phyloP scores from a whole-genome alignment of 352 stramenopile genomes.

The Globisporangium cederbergense region DNA sequence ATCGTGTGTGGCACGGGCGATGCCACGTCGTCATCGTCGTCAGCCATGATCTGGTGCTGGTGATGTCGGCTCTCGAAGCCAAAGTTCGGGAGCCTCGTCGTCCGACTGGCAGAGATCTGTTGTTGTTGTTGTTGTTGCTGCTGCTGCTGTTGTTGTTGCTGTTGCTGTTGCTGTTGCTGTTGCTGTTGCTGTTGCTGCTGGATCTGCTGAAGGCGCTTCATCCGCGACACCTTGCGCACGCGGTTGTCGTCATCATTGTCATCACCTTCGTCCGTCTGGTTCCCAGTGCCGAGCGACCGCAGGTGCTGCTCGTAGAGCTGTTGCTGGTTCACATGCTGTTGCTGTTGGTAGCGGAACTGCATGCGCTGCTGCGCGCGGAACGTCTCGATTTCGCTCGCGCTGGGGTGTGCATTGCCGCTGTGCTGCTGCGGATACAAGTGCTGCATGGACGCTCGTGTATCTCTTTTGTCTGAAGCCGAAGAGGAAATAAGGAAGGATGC shows the following conservation, averaged over 20 bases:
- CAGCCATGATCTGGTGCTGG: constrained; percentile 17
- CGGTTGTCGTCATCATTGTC: constrained; percentile 32
- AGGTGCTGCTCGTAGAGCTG: constrained; percentile 8
- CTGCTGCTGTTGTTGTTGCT: background rate
- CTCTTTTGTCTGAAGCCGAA: background rate
- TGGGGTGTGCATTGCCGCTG: background rate
- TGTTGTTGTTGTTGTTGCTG: background rate
- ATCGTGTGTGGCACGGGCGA: constrained; percentile 18
- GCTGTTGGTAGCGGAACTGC: constrained; percentile 23
- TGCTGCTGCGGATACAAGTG: background rate
- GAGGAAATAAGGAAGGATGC: background rate
- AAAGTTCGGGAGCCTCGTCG: constrained; percentile 11
- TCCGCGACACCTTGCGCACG: constrained; percentile 35
- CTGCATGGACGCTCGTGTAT: background rate
- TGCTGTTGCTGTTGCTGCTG: constrained; percentile 3
- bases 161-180: background rate
- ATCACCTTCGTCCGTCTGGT: background rate
- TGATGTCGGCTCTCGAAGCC: background rate
- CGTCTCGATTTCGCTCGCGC: constrained; percentile 32
- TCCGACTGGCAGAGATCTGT: background rate
- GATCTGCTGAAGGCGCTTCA: constrained; percentile 26
- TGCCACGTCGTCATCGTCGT: constrained; percentile 16
- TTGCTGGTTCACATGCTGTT: constrained; percentile 19
- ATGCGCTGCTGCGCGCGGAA: constrained; percentile 38
- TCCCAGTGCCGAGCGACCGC: constrained; percentile 18